Evolutionary conservation across 768 basidiomycete genomes (phyloP).

Genomic region (Auricularia heimuer): DNA sequence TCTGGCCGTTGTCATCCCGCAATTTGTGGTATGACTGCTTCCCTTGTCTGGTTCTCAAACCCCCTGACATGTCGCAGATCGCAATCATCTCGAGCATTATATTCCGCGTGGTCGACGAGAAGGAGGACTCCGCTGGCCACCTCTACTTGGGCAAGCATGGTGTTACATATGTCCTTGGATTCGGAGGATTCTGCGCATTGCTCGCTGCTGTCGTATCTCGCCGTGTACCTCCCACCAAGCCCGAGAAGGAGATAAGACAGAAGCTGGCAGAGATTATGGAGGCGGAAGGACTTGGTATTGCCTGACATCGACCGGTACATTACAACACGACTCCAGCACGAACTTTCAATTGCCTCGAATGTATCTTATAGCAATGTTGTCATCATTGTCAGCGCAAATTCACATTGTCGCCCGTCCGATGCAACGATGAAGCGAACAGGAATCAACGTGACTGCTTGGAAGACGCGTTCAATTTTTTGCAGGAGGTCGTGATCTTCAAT

Average conservation of each 20-base stretch:
- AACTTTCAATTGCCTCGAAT: background rate
- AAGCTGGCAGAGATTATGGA: constrained; percentile 74
- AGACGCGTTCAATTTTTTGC: background rate
- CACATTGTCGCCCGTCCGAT: constrained; percentile 36
- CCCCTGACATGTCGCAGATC: constrained; percentile 36
- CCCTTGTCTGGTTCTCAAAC: constrained; percentile 8
- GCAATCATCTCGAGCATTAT: constrained; percentile 80
- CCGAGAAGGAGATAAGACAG: constrained; percentile 83
- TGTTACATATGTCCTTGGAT: constrained; percentile 88
- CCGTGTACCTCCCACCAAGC: constrained; percentile 78
- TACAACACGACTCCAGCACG: background rate
- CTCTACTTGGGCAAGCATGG: constrained; percentile 73
- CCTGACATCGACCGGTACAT: background rate
- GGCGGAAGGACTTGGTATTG: constrained; percentile 33
- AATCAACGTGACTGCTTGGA: constrained; percentile 29
- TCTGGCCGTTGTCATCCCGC: constrained; percentile 88
- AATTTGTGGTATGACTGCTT: constrained; percentile 56
- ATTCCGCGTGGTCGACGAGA: constrained; percentile 68
- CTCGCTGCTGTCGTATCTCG: constrained; percentile 71
- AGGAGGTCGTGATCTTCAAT: no score
- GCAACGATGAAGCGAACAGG: constrained; percentile 45
- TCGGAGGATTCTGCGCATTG: constrained; percentile 81
- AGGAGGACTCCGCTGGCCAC: constrained; percentile 27
- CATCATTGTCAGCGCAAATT: constrained; percentile 44
- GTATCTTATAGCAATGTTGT: background rate